phyloP scores from a whole-genome alignment of 257 asterid genomes.

The Nicotiana undulata region DNA sequence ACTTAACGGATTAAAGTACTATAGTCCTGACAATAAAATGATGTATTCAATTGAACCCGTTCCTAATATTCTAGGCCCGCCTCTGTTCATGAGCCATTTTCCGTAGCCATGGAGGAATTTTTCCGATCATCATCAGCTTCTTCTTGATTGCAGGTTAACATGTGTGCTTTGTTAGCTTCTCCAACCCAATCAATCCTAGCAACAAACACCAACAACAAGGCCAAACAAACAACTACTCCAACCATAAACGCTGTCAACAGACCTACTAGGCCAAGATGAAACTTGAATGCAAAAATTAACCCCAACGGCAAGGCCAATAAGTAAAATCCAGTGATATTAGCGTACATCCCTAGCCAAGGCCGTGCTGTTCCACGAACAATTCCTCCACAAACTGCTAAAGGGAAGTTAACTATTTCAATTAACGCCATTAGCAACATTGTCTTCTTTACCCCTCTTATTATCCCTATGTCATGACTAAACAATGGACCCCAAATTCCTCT shows the following conservation, averaged over 20 bases:
- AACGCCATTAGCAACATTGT: constrained; percentile 53
- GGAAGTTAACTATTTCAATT: constrained; percentile 65
- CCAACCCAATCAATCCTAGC: constrained; percentile 60
- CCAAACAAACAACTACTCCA: constrained; percentile 57
- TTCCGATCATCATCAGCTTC: constrained; percentile 8
- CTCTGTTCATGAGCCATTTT: background rate
- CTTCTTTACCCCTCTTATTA: constrained; percentile 35
- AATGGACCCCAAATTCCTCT: constrained; percentile 61
- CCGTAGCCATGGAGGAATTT: background rate
- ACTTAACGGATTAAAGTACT: too few species aligned
- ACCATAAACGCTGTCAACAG: constrained; percentile 60
- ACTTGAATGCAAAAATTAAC: constrained; percentile 46
- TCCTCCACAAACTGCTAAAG: constrained; percentile 79
- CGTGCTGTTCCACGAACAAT: constrained; percentile 81
- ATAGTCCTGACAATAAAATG: too few species aligned
- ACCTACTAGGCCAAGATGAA: constrained; percentile 57
- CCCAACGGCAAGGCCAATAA: constrained; percentile 62
- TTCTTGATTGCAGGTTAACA: constrained; percentile 14
- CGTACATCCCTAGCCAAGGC: constrained; percentile 72
- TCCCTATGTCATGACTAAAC: constrained; percentile 49
- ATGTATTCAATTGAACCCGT: background rate
- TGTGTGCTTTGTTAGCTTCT: constrained; percentile 50
- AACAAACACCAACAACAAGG: constrained; percentile 46
- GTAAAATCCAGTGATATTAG: constrained; percentile 66
- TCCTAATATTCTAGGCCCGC: background rate